Evolutionary conservation across 2,329 filamentous ascomycete genomes (phyloP), one percentile per base, ranked within the genome.

Genomic region (Rhexocercosporidium sp.): DNA sequence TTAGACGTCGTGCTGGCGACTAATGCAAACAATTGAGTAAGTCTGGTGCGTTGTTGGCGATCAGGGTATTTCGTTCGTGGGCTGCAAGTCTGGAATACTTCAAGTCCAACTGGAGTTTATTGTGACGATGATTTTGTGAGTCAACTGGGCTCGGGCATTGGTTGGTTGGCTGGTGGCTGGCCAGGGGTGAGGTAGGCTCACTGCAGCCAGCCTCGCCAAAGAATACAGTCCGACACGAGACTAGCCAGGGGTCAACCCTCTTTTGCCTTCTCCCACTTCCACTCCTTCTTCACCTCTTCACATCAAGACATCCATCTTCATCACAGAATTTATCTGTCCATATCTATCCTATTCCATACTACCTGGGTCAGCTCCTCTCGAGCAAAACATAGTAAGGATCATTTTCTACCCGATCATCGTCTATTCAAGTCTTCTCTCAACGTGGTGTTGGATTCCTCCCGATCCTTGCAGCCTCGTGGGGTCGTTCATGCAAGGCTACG

Each of bases 1-100:
- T 80, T 83, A 77, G 83, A 85, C 83, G 79, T 80, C 75, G 77
- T 82, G 76, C 68, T 72, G 73, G 70, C 69, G 68, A 67, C 66
- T 68, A 41, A 5, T 57, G 59, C 14, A 39, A 66, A 65, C 7
- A 71, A 70, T 72, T 71, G 71, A 65, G 65, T 62, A 41, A n/a
- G 63, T 54, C 57, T 51, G 47, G 64, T 57, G 64, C 29, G 34
- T 56, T 63, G 46, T 47, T 47, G 37, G 41, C 29, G 53, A 27
- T 51, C 12, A 31, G 54, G n/a, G 57, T 41, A 63, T 64, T 29
- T 39, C 22, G 14, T 4, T 11, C 11, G 25, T 3, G n/a, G 49
- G 27, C 25, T 16, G 16, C 27, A n/a, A 2, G 16, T 37, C 6
- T 9, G 2, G 14, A 37, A 20, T 56, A 31, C 14, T 34, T n/a